Base-by-base conservation (phyloP, 2,329 filamentous ascomycete genomes). In the Aspergillus sp. region DNA sequence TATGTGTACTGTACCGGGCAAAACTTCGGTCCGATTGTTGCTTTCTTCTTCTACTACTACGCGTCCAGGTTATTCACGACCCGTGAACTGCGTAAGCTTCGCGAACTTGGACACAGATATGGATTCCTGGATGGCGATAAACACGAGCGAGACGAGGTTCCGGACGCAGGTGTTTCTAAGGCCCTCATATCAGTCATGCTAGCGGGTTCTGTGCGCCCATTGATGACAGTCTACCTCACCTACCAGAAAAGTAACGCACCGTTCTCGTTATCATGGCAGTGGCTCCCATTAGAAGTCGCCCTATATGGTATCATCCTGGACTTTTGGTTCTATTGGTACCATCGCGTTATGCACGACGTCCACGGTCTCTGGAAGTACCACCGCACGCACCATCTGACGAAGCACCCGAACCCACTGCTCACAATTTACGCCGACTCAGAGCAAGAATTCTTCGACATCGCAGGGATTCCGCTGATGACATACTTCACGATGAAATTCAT, bases 41-140 rank as follows among this genome's bases (percentile, higher is more conserved):
- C 59, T 7, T 65, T 70, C 46, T 7, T 60, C 5, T 59, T 70
- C 36, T 72, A 73, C 51, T 60, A 53, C 30, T 39, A 57, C 2
- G 53, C 58, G 8, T 70, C 72, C 50, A 70, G 70, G 35, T 5
- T 59, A 4, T 68, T 62, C 35, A 62, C 63, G 9, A 63, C 73
- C 12, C 65, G 63, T 35, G 58, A 71, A 50, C 52, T 71, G 7
- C 59, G 64, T 38, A 57, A 61, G 4, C 58, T 73, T 29, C 63
- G 68, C 6, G 55, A 57, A 4, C 54, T 72, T 1, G 68, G 65
- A 0, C 64, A 69, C 42, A 50, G 45, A 0, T 57, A 62, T 41
- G 70, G 70, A 7, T 73, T 68, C 47, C 57, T 73, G 7, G 70
- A 73, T 47, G 70, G 70, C 26, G 69, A 73, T 49, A 66, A 68